Percentiles rank a stretch among this genome's conserved stretches.
These are phyloP conservation scores for Dothideomycetidae sp. DNA, from an alignment of 2,329 filamentous ascomycete genomes.

Conservation along the genomic window DNA sequence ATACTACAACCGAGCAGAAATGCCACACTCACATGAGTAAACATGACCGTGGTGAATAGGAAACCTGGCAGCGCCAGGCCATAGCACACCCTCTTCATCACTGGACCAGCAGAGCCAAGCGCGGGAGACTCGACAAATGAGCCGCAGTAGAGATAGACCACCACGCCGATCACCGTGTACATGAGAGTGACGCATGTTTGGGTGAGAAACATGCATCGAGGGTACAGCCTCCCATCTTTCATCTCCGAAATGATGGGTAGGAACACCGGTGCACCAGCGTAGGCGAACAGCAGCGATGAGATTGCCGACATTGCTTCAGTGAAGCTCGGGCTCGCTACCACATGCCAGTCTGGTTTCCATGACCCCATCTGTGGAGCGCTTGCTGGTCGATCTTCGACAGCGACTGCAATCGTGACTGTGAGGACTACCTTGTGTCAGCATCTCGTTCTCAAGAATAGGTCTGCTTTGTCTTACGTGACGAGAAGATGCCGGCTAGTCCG, in stretches of 20 bases:
- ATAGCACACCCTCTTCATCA: slow-evolving; percentile 33
- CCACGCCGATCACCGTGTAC: slow-evolving; percentile 26
- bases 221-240: slow-evolving; percentile 23
- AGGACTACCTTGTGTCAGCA: slow-evolving; percentile 15
- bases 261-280: slow-evolving; percentile 25
- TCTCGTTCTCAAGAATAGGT: slow-evolving; percentile 6
- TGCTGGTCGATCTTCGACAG: slow-evolving; percentile 23
- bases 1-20: neutral
- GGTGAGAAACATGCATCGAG: slow-evolving; percentile 21
- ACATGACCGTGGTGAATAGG: slow-evolving; percentile 14
- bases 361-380: slow-evolving; percentile 16
- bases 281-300: slow-evolving; percentile 26
- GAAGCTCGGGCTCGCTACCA: slow-evolving; percentile 21
- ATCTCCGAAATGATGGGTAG: slow-evolving; percentile 28
- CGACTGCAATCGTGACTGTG: slow-evolving; percentile 22
- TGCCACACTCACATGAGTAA: slow-evolving; percentile 13
- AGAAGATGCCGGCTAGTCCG: slow-evolving; percentile 17
- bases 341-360: slow-evolving; percentile 17
- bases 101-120: slow-evolving; percentile 30
- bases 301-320: slow-evolving; percentile 20
- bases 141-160: slow-evolving; percentile 35
- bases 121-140: slow-evolving; percentile 34
- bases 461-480: slow-evolving; percentile 16
- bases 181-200: slow-evolving; percentile 14
- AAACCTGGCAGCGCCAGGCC: slow-evolving; percentile 21